Base-by-base conservation (phyloP, 2,329 filamentous ascomycete genomes). In the Penicillium fuscoglaucum region DNA sequence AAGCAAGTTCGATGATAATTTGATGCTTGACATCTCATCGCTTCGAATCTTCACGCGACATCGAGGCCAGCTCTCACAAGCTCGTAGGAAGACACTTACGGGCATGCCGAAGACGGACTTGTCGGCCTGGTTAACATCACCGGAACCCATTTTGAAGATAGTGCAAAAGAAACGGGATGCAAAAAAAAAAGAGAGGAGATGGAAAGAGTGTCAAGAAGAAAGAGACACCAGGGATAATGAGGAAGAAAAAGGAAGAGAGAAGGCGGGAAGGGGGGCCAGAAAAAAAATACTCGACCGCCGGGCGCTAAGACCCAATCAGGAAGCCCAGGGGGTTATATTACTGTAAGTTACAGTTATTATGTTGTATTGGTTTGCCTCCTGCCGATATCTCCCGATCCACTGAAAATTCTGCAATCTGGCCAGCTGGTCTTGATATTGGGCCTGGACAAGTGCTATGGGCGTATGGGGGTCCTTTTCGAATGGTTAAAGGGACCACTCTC, bases 61-160 rank as follows among this genome's bases (percentile, higher is more conserved):
- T 47, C 40, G 12, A 47, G 21, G 40, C 29, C 40, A 46, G 51
- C 40, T 52, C 21, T 52, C 50, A 46, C 28, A 19, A 10, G 21
- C 12, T 26, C 29, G 19, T 2, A 43, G 17, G 49, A 13, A 44
- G 47, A 60, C 60, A 77, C 77, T 77, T 76, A 79, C 78, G 68
- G 78, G 78, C 74, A 79, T 76, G 70, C 82, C 84, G 73, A 84
- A 72, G 69, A 83, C 74, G 72, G 78, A 77, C 80, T 84, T 84
- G 28, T 83, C 79, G 62, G 64, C 68, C 74, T 84, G 81, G 66
- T 69, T 72, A 69, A 79, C 78, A 21, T 80, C 79, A 70, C 77
- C 78, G 61, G 78, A 72, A 62, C 75, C 70, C 77, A 80, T 80
- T 69, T 68, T 78, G 75, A 73, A 74, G 69, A 71, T 71, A 74